Percentiles rank a stretch among this genome's conserved stretches.
Conservation (phyloP, 2,329 filamentous ascomycete genomes). For the Blumeria graminis region DNA sequence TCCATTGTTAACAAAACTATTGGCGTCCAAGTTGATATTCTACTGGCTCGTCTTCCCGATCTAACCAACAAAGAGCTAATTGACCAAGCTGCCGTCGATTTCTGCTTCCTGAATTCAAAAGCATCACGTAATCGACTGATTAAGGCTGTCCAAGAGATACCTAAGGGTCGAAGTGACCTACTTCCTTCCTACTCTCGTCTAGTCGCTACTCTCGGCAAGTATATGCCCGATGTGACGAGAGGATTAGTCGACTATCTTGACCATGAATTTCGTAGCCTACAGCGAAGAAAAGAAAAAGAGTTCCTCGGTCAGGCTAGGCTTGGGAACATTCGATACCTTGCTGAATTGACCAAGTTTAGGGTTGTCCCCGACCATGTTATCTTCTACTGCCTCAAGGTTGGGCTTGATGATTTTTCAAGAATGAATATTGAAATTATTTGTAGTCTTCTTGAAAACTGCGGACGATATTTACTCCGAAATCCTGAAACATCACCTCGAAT, state of each 20-base stretch:
- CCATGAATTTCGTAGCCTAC: slow-evolving; percentile 86
- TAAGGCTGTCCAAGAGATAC: slow-evolving; percentile 82
- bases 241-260: slow-evolving; percentile 80
- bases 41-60: slow-evolving; percentile 72
- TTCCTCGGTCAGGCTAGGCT: slow-evolving; percentile 85
- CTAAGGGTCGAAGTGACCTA: slow-evolving; percentile 78
- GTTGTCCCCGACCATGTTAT: slow-evolving; percentile 97
- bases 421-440: slow-evolving; percentile 99
- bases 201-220: slow-evolving; percentile 76
- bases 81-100: slow-evolving; percentile 82
- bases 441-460: slow-evolving; percentile 87
- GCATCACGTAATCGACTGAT: slow-evolving; percentile 84
- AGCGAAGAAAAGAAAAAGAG: slow-evolving; percentile 92
- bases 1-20: slow-evolving; percentile 94
- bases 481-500: slow-evolving; percentile 83
- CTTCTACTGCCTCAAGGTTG: slow-evolving; percentile 95
- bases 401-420: slow-evolving; percentile 85
- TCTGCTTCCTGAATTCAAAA: slow-evolving; percentile 96
- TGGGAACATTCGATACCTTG: slow-evolving; percentile 89
- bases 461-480: slow-evolving; percentile 77
- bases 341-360: slow-evolving; percentile 92
- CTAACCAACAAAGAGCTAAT: slow-evolving; percentile 77
- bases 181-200: slow-evolving; percentile 80
- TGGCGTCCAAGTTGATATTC: slow-evolving; percentile 81
- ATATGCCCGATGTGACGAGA: slow-evolving; percentile 85